These are phyloP conservation scores for Pistacia vera DNA, from an alignment of 345 rosid genomes.

Conservation along the genomic window DNA sequence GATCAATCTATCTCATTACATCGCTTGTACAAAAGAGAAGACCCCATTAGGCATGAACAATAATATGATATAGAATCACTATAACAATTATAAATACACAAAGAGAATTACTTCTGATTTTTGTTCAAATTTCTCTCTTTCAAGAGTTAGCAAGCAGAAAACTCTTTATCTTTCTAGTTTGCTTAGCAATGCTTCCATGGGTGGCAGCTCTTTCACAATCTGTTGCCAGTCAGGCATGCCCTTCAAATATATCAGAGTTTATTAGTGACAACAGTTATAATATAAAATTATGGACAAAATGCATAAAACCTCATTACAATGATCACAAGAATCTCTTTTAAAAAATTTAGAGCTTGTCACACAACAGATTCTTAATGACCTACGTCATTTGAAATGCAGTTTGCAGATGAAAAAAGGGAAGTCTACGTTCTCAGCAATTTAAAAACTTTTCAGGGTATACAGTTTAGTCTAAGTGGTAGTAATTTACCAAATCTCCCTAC, in stretches of 20 bases:
- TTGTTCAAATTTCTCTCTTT: neutral
- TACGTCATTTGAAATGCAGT: neutral
- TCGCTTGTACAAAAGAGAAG: too few relatives aligned
- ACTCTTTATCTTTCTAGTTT: conserved; percentile 72
- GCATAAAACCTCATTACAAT: neutral
- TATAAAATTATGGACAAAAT: neutral
- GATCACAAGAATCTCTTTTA: neutral
- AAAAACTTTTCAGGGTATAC: neutral
- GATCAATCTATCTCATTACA: neutral
- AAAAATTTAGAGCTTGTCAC: neutral
- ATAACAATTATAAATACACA: neutral
- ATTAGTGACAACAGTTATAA: neutral
- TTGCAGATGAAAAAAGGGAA: neutral
- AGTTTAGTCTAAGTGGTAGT: neutral
- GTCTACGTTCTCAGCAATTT: neutral
- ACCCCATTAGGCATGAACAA: too few relatives aligned
- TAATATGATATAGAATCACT: neutral
- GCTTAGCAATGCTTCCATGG: conserved; percentile 81
- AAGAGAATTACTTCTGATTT: neutral
- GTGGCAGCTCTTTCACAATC: conserved; percentile 74
- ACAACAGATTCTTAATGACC: neutral
- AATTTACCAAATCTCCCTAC: too few relatives aligned
- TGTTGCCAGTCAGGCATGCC: conserved; percentile 95
- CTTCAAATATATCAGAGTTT: conserved; percentile 33
- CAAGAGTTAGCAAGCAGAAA: conserved; percentile 9